These are phyloP conservation scores for Trichophyton benhamiae DNA, from an alignment of 2,329 filamentous ascomycete genomes.

Conservation along the genomic window DNA sequence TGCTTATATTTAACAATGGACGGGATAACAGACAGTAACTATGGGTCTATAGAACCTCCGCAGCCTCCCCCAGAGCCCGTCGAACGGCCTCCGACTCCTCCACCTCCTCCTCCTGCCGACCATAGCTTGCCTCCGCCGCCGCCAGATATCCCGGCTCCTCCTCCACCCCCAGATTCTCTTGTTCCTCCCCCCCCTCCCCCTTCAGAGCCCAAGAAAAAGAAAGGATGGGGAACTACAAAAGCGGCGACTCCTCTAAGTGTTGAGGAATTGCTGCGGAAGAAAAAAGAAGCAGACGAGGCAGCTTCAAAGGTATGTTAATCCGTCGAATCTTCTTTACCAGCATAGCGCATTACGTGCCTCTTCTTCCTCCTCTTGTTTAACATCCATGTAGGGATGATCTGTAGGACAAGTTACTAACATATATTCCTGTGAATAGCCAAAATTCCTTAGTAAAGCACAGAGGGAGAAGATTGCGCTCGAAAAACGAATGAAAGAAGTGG, in stretches of 20 bases:
- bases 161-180: conserved; percentile 22
- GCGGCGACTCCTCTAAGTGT: conserved; percentile 54
- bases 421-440: conserved; percentile 42
- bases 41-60: conserved; percentile 17
- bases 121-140: conserved; percentile 33
- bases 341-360: neutral
- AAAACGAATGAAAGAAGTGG: conserved; percentile 60
- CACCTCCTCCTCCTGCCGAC: conserved; percentile 30
- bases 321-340: neutral
- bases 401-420: conserved; percentile 12
- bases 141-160: conserved; percentile 26
- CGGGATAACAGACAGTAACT: conserved; percentile 21
- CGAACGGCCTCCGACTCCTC: conserved; percentile 29
- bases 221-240: conserved; percentile 37
- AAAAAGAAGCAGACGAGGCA: conserved; percentile 72
- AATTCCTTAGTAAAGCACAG: conserved; percentile 73
- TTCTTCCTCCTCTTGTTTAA: neutral
- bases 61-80: conserved; percentile 27
- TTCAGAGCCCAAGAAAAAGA: conserved; percentile 36
- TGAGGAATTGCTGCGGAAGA: conserved; percentile 72
- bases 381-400: neutral
- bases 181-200: conserved; percentile 35
- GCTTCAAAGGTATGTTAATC: conserved; percentile 53
- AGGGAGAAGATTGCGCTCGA: conserved; percentile 69
- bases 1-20: conserved; percentile 22